Conservation (phyloP, 129 eudicot genomes). For the Rutidosis leptorrhynchoides region DNA sequence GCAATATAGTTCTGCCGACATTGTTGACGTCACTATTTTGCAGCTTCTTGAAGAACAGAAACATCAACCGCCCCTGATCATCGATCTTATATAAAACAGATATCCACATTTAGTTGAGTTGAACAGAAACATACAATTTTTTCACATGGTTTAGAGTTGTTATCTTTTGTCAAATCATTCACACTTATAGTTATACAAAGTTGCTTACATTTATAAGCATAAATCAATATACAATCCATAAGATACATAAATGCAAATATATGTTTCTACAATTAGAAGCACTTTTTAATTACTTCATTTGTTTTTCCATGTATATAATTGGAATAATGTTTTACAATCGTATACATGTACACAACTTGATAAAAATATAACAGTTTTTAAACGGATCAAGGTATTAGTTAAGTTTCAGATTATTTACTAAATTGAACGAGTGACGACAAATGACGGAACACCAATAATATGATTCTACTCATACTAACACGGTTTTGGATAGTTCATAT, state of each 20-base stretch:
- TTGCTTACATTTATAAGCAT: neutral
- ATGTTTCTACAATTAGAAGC: neutral
- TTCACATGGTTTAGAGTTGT: neutral
- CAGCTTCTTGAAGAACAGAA: constrained; percentile 74
- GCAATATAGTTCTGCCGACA: constrained; percentile 68
- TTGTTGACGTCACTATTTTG: constrained; percentile 66
- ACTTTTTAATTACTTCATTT: neutral
- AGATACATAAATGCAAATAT: neutral
- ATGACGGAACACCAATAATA: constrained; percentile 2
- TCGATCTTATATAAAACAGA: constrained; percentile 33
- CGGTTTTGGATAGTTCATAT: neutral
- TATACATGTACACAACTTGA: neutral
- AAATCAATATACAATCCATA: neutral
- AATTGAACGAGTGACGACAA: constrained; percentile 21
- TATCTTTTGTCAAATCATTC: neutral
- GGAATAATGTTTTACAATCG: neutral
- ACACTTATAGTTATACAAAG: neutral
- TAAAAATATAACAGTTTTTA: neutral
- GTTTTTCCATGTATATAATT: neutral
- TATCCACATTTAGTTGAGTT: neutral
- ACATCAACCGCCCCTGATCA: constrained; percentile 41
- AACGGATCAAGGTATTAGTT: neutral
- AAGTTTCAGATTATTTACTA: constrained; percentile 1
- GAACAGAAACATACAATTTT: constrained; percentile 2
- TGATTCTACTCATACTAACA: constrained; percentile 2